Percentiles rank a stretch among this genome's conserved stretches.
Conservation (phyloP, 83 land plant species). For the Picea engelmannii region DNA sequence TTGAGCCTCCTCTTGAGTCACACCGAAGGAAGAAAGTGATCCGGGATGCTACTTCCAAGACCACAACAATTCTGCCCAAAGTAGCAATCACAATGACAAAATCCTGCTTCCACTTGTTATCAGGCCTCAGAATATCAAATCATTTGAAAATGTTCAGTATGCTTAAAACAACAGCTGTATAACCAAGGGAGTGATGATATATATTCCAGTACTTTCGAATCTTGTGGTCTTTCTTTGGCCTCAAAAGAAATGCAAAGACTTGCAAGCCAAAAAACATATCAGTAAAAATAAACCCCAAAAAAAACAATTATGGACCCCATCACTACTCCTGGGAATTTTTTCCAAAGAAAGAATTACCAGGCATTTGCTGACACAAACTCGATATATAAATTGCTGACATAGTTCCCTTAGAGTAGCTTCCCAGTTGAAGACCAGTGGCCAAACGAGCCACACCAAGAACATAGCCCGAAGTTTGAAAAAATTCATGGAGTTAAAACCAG, state of each 20-base stretch:
- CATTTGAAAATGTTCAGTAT: slow-evolving; percentile 49
- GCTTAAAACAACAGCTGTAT: slow-evolving; percentile 19
- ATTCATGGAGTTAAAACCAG: slow-evolving; percentile 82
- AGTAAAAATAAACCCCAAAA: background rate
- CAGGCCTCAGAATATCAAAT: background rate
- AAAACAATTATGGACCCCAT: too few species aligned
- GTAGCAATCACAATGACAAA: too few species aligned
- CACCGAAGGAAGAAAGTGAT: too few species aligned
- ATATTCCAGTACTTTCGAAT: slow-evolving; percentile 30
- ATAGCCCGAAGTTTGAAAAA: slow-evolving; percentile 42
- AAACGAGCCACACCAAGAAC: too few species aligned
- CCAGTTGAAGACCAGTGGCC: slow-evolving; percentile 64
- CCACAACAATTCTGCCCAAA: too few species aligned
- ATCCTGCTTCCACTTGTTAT: too few species aligned
- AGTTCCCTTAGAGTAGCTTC: slow-evolving; percentile 41
- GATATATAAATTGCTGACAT: too few species aligned
- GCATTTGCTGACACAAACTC: too few species aligned
- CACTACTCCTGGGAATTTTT: too few species aligned
- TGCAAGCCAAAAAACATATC: background rate
- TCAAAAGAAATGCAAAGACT: slow-evolving; percentile 27
- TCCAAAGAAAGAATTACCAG: too few species aligned
- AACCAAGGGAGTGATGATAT: slow-evolving; percentile 28
- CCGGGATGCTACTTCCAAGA: too few species aligned
- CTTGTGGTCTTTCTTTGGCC: slow-evolving; percentile 58
- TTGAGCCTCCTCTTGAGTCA: too few species aligned